Conservation (phyloP, 2,329 filamentous ascomycete genomes). For the Xylaria polymorpha region DNA sequence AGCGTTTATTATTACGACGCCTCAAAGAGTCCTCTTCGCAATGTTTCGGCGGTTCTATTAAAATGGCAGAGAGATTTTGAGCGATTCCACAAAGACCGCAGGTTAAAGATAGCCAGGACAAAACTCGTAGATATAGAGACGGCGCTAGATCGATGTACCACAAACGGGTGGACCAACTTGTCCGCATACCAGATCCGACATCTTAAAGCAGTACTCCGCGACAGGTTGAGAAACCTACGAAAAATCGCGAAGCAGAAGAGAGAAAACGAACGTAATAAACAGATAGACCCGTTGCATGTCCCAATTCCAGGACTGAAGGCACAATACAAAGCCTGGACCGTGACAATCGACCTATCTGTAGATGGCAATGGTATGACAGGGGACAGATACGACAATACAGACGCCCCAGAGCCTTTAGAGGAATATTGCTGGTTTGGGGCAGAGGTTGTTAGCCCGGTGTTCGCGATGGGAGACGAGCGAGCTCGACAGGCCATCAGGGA, state of each 20-base stretch:
- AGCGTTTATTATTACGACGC: conserved; percentile 1
- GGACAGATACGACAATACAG: conserved; percentile 23
- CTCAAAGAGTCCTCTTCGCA: too few relatives aligned
- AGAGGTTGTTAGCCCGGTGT: conserved; percentile 41
- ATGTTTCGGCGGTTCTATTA: background rate
- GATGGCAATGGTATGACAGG: conserved; percentile 35
- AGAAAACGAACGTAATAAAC: conserved; percentile 26
- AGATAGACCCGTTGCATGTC: conserved; percentile 37
- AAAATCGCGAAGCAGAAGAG: conserved; percentile 12
- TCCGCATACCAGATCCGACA: background rate
- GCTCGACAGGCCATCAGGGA: conserved; percentile 23
- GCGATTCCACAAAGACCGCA: conserved; percentile 7
- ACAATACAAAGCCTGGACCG: conserved; percentile 40
- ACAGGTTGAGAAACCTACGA: background rate
- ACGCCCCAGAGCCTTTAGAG: background rate
- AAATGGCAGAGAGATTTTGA: conserved; percentile 16
- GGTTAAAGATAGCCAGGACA: conserved; percentile 17
- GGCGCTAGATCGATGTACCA: background rate
- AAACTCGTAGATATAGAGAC: background rate
- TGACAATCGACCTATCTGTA: conserved; percentile 33
- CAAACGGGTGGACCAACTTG: background rate
- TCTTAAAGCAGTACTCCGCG: background rate
- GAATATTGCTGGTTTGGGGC: conserved; percentile 41
- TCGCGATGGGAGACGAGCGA: conserved; percentile 7
- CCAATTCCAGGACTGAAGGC: conserved; percentile 9